phyloP scores from a whole-genome alignment of 208 protist genomes.

The Trypanosoma melophagium region DNA sequence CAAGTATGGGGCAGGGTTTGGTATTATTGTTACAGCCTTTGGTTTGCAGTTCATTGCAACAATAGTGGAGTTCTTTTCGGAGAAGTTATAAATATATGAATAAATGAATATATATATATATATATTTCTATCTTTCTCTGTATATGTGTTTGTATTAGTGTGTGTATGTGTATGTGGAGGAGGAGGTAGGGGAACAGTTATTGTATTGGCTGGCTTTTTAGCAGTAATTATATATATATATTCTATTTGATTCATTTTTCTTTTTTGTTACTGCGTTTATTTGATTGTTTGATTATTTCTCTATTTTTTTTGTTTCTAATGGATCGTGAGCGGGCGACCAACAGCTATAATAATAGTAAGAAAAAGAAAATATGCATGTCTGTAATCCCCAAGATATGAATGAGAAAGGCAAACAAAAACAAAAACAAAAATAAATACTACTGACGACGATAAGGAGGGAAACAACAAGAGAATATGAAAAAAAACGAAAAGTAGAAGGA shows the following conservation, averaged over 20 bases:
- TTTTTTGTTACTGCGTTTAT: neutral
- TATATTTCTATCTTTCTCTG: neutral
- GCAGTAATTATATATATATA: no score
- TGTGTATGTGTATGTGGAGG: no score
- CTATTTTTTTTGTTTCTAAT: no score
- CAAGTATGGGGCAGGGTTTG: neutral
- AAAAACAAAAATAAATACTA: slow-evolving; percentile 1
- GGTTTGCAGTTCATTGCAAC: neutral
- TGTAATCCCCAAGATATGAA: no score
- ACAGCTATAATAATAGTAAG: no score
- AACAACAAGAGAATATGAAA: neutral
- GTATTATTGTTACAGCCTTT: neutral
- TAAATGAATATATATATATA: slow-evolving; percentile 8
- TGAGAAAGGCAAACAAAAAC: no score
- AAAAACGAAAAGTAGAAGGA: neutral
- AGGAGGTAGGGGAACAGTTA: no score
- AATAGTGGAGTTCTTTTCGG: neutral
- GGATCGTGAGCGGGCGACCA: no score
- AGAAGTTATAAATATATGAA: neutral
- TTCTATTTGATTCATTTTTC: slow-evolving; percentile 1
- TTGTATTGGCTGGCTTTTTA: no score
- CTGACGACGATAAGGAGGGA: neutral
- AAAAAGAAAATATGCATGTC: no score
- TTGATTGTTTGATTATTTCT: neutral
- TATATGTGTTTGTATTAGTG: neutral